Evolutionary conservation across 495 filamentous ascomycete genomes (phyloP), one percentile per base, ranked within the genome.

Genomic region (Xylaria grammica): DNA sequence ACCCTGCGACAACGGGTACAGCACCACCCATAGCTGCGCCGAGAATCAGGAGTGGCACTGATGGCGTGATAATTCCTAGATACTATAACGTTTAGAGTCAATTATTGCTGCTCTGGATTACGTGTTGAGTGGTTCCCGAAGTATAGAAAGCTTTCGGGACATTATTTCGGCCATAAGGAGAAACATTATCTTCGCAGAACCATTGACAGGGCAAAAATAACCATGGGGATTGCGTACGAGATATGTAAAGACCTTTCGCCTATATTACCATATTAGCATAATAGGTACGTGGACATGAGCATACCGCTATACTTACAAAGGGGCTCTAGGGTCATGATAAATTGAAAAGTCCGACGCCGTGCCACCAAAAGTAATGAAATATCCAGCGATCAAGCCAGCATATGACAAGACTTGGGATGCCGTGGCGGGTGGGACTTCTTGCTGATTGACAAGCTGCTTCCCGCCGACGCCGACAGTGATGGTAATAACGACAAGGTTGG

Each of bases 1-100:
- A 85, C 26, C 60, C 67, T 45, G 64, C 44, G 10, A 76, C 69
- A 55, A 74, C 72, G 51, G 76, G 72, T 0, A 80, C 76, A 1
- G 78, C 72, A 0, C 78, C 81, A 10, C 79, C 80, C 50, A 86
- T 81, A 26, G 83, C 83, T 24, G 83, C 83, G 48, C 84, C 84
- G 17, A 86, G 77, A 42, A 80, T 77, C 19, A 85, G 75, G 24
- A 85, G 78, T 3, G 81, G 79, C 0, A 83, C 69, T 0, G 81
- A 79, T 1, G 82, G 81, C 27, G 84, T 65, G 45, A 79, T 71
- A 9, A 84, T 65, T 55, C 82, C 82, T 26, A 73, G 44, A 56
- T 78, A 81, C 22, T 36, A 11, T 11, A 36, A 36, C n/a, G 32
- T 36, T 4, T 36, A 36, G 32, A 5, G 11, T 36, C 32, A 36